phyloP scores from a whole-genome alignment of 345 rosid species.

The Clausena lansium region DNA sequence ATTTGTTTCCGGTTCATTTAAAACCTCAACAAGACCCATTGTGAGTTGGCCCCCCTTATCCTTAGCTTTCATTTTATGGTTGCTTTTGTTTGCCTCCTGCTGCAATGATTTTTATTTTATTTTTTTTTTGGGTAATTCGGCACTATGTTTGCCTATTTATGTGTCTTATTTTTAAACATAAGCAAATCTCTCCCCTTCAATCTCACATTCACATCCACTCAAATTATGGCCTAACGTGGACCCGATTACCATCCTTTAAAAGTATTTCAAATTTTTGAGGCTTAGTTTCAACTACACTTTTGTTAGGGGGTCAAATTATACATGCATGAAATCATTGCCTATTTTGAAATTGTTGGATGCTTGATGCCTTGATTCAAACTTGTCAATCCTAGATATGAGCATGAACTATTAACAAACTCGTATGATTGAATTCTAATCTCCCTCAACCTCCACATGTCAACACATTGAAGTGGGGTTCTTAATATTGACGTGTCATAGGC shows the following conservation, averaged over 20 bases:
- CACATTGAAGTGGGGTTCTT: background rate
- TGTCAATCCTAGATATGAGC: background rate
- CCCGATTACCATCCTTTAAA: background rate
- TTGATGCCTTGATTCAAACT: constrained; percentile 4
- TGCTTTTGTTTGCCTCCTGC: background rate
- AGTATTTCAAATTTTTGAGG: background rate
- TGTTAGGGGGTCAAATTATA: constrained; percentile 2
- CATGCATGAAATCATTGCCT: constrained; percentile 27
- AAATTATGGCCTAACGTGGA: background rate
- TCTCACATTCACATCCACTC: background rate
- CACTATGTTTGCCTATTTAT: background rate
- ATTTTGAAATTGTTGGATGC: constrained; percentile 12
- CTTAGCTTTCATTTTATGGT: background rate
- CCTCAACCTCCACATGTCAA: background rate
- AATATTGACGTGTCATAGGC: background rate
- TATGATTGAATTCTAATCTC: background rate
- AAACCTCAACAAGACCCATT: background rate
- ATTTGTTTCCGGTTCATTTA: background rate
- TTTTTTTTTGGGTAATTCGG: background rate
- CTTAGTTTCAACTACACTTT: background rate
- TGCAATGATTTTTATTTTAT: no score
- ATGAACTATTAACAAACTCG: background rate
- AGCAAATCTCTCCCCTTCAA: background rate
- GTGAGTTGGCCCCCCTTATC: background rate
- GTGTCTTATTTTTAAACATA: background rate